Base-by-base conservation (phyloP, 2,329 filamentous ascomycete genomes). In the Waltergamsia citrina region DNA sequence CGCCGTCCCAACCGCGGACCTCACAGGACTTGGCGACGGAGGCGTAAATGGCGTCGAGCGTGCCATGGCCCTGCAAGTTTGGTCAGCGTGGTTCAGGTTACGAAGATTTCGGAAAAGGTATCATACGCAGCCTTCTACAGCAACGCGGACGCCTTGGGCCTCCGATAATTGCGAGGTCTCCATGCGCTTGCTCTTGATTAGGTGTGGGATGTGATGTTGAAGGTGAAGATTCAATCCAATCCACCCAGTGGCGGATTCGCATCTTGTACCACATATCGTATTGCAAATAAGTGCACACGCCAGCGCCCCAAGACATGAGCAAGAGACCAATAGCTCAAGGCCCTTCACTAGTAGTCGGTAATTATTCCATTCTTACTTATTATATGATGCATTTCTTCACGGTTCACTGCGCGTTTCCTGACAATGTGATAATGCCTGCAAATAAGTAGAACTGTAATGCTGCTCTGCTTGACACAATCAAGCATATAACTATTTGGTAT, bases 11-110 rank as follows among this genome's bases (percentile, higher is more conserved):
- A 17, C 72, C 72, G 46, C 83, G 82, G 29, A 71, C 64, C 43
- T 75, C 65, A 55, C 81, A 85, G 8, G 85, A 71, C 42, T 74
- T 68, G 26, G 71, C 64, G 18, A 94, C 74, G 1, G 85, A 81
- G 1, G 81, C 75, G 56, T 96, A 98, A 46, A 98, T 96, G 37
- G 85, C 83, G 53, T 96, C 74, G 34, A 98, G 74, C 1, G 81
- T 85, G 42, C 92, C 92, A 60, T 98, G 92, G 38, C 90, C 90
- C 85, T 92, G 38, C 16, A 21, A 34, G 6, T 12, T 19, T 9
- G 18, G 30, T 32, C 30, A 53, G 46, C n/a, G 30, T 24, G 12
- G 14, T 36, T 19, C 28, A 19, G 27, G 7, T 9, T 9, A 17
- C 4, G 4, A 21, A 31, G 6, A 17, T 6, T 8, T 16, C 23